Conservation (phyloP, 257 asterid genomes). For the Lavandula angustifolia region DNA sequence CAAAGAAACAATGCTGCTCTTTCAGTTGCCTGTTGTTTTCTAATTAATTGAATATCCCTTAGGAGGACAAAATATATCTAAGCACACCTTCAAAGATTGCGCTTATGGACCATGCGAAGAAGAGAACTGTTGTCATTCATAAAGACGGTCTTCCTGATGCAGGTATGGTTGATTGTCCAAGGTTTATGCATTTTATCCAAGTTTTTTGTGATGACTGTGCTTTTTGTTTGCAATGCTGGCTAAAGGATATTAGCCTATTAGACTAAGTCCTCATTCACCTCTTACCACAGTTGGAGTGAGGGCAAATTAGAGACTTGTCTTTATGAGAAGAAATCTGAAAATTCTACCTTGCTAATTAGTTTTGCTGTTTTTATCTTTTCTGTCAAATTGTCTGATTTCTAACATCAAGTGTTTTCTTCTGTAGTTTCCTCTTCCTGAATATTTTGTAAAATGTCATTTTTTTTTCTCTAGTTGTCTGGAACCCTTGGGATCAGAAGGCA, state of each 20-base stretch:
- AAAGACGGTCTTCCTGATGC: slow-evolving; percentile 98
- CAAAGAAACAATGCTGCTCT: slow-evolving; percentile 24
- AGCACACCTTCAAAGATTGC: slow-evolving; percentile 88
- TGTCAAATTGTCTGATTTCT: neutral
- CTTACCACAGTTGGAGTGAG: slow-evolving; percentile 2
- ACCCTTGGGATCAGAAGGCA: slow-evolving; percentile 97
- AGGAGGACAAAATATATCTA: slow-evolving; percentile 91
- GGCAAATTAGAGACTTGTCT: neutral
- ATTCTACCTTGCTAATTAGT: neutral
- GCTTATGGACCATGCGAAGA: slow-evolving; percentile 91
- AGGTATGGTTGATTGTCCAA: slow-evolving; percentile 48
- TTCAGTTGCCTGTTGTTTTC: slow-evolving; percentile 8
- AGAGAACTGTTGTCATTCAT: slow-evolving; percentile 78
- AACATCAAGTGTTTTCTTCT: slow-evolving; percentile 13
- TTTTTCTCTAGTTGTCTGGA: slow-evolving; percentile 79
- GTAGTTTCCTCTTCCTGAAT: slow-evolving; percentile 20
- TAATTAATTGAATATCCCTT: slow-evolving; percentile 24
- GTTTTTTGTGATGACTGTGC: neutral
- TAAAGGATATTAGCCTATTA: neutral
- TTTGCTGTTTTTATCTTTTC: neutral
- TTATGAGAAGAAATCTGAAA: neutral
- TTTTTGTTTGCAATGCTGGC: neutral
- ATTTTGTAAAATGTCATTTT: slow-evolving; percentile 14
- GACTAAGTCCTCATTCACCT: neutral
- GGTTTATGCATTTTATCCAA: slow-evolving; percentile 16